Conservation (phyloP, 306 rosid species). For the Quillaja saponaria region DNA sequence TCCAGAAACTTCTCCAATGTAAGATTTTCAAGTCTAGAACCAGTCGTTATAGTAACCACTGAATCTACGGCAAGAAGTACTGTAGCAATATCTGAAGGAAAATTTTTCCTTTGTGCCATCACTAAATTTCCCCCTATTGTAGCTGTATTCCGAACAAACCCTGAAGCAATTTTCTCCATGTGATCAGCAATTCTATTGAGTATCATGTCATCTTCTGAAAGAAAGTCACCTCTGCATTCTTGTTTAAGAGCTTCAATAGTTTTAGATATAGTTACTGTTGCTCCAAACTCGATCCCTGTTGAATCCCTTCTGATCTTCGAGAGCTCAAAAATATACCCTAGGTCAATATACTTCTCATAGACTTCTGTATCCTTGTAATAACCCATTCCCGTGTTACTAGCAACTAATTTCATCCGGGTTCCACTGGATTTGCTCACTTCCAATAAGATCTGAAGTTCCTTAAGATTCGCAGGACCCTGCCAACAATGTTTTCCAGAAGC, state of each 20-base stretch:
- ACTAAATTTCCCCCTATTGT: conserved; percentile 89
- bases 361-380: conserved; percentile 61
- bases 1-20: conserved; percentile 67
- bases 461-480: conserved; percentile 54
- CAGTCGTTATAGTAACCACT: conserved; percentile 55
- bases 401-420: conserved; percentile 50
- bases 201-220: conserved; percentile 43
- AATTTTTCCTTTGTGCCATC: conserved; percentile 74
- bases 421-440: conserved; percentile 19
- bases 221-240: conserved; percentile 24
- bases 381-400: conserved; percentile 78
- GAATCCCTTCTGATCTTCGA: conserved; percentile 49
- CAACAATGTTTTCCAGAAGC: conserved; percentile 52
- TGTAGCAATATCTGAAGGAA: conserved; percentile 89
- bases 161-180: conserved; percentile 74
- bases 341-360: conserved; percentile 60
- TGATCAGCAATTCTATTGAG: conserved; percentile 59
- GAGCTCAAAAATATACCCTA: conserved; percentile 58
- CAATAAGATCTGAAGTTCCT: conserved; percentile 54
- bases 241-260: conserved; percentile 58
- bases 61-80: conserved; percentile 80
- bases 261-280: conserved; percentile 62
- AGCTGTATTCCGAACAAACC: conserved; percentile 67
- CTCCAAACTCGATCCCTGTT: conserved; percentile 72
- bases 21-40: conserved; percentile 47